phyloP scores from a whole-genome alignment of 1,284 basidiomycete species.

The Tilletia indica region DNA sequence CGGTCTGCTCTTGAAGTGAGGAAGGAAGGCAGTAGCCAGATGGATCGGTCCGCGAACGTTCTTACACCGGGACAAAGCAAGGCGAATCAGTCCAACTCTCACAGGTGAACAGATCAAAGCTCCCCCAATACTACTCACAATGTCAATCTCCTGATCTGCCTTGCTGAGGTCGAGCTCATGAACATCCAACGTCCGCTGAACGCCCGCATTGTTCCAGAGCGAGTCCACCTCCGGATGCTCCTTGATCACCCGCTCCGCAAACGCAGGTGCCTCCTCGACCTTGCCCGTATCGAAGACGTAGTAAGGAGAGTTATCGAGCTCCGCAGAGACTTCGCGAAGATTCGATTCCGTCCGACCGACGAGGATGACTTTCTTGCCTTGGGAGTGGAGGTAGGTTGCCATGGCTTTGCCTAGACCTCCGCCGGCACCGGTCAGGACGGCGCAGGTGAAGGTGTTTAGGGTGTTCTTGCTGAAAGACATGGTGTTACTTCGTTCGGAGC shows the following conservation, averaged over 20 bases:
- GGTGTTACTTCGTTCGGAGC: background rate
- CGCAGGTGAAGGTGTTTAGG: slow-evolving; percentile 44
- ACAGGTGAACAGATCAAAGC: background rate
- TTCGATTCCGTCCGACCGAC: slow-evolving; percentile 56
- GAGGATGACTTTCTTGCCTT: slow-evolving; percentile 57
- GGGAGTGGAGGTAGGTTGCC: slow-evolving; percentile 54
- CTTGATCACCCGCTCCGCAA: slow-evolving; percentile 48
- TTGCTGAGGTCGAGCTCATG: slow-evolving; percentile 42
- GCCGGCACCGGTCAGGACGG: slow-evolving; percentile 47
- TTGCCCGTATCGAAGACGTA: slow-evolving; percentile 57
- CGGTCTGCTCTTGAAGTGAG: slow-evolving; percentile 45
- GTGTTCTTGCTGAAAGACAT: background rate
- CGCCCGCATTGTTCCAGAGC: slow-evolving; percentile 58
- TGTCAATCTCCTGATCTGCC: slow-evolving; percentile 33
- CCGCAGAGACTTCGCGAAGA: slow-evolving; percentile 46
- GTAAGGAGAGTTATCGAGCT: slow-evolving; percentile 50
- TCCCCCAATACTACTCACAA: slow-evolving; percentile 32
- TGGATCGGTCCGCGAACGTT: slow-evolving; percentile 51
- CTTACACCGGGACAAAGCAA: slow-evolving; percentile 24
- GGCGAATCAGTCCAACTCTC: background rate
- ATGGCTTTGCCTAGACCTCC: slow-evolving; percentile 53
- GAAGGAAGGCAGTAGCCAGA: slow-evolving; percentile 42
- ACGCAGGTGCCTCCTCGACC: slow-evolving; percentile 42
- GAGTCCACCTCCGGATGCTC: slow-evolving; percentile 58
- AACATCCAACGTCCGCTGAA: slow-evolving; percentile 52